phyloP scores from a whole-genome alignment of 331 rosid genomes.

The Arachis monticola region DNA sequence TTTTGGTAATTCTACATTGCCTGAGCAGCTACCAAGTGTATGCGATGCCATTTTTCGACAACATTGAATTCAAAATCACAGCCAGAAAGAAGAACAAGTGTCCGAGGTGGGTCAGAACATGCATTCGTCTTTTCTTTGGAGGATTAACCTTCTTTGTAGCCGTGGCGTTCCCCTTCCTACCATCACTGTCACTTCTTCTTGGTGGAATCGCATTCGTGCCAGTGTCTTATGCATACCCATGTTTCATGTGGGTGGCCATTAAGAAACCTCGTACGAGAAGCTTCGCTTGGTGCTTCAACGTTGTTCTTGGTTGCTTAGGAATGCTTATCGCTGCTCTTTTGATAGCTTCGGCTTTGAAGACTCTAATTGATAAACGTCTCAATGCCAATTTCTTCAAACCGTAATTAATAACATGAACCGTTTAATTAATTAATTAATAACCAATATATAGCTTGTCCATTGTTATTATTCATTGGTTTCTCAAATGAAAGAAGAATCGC shows the following conservation, averaged over 20 bases:
- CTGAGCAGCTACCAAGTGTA: constrained; percentile 61
- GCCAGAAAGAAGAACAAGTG: constrained; percentile 50
- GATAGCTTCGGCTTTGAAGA: constrained; percentile 51
- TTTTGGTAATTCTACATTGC: constrained; percentile 48
- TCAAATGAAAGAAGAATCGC: too few relatives aligned
- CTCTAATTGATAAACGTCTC: constrained; percentile 48
- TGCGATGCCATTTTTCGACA: constrained; percentile 67
- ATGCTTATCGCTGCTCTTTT: constrained; percentile 47
- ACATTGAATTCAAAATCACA: constrained; percentile 54
- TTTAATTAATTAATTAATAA: too few relatives aligned
- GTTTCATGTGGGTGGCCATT: constrained; percentile 71
- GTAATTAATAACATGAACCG: background rate
- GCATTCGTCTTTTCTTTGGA: constrained; percentile 55
- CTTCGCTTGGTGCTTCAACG: constrained; percentile 44
- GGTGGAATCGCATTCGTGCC: constrained; percentile 66
- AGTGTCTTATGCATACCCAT: constrained; percentile 64
- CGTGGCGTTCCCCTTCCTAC: constrained; percentile 65
- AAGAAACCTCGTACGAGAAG: constrained; percentile 51
- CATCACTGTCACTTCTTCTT: constrained; percentile 43
- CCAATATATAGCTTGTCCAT: too few relatives aligned
- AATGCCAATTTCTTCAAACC: constrained; percentile 66
- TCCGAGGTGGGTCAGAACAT: constrained; percentile 37
- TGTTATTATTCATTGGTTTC: too few relatives aligned
- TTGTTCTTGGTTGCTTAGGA: constrained; percentile 59
- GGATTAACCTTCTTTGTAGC: constrained; percentile 55